Evolutionary conservation across 257 asterid genomes (phyloP).

Genomic region (Petunia secreta): DNA sequence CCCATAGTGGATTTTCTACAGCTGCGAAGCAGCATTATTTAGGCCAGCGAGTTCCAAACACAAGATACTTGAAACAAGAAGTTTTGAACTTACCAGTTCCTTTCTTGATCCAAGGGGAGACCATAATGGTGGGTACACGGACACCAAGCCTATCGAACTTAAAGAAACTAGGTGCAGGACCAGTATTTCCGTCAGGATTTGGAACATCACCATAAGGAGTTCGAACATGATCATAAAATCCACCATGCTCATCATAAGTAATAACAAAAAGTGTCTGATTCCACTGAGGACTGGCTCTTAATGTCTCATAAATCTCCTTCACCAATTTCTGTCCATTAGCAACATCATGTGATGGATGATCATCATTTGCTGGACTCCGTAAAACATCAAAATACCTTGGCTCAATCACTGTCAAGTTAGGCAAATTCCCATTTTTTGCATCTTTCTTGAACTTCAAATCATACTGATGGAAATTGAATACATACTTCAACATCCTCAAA

Average conservation of each 20-base stretch:
- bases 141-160: slow-evolving; percentile 91
- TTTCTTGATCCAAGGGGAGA: slow-evolving; percentile 92
- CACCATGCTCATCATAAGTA: slow-evolving; percentile 87
- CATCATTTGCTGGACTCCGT: slow-evolving; percentile 71
- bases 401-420: slow-evolving; percentile 70
- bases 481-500: slow-evolving; percentile 71
- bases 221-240: slow-evolving; percentile 78
- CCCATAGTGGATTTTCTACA: too few species aligned
- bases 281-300: slow-evolving; percentile 78
- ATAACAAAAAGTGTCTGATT: slow-evolving; percentile 65
- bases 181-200: slow-evolving; percentile 81
- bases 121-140: slow-evolving; percentile 89
- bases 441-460: slow-evolving; percentile 66
- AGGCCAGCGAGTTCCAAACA: neutral
- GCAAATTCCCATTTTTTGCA: slow-evolving; percentile 67
- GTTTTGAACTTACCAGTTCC: slow-evolving; percentile 59
- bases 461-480: slow-evolving; percentile 60
- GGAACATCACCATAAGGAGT: slow-evolving; percentile 70
- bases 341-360: slow-evolving; percentile 87
- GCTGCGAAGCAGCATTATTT: neutral
- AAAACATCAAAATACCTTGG: slow-evolving; percentile 74
- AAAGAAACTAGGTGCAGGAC: slow-evolving; percentile 77
- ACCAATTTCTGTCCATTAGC: slow-evolving; percentile 76
- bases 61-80: neutral
- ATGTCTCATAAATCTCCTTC: slow-evolving; percentile 78